These are phyloP conservation scores for Urochloa ruziziensis DNA, from an alignment of 176 grass and related monocot genomes.

Conservation along the genomic window DNA sequence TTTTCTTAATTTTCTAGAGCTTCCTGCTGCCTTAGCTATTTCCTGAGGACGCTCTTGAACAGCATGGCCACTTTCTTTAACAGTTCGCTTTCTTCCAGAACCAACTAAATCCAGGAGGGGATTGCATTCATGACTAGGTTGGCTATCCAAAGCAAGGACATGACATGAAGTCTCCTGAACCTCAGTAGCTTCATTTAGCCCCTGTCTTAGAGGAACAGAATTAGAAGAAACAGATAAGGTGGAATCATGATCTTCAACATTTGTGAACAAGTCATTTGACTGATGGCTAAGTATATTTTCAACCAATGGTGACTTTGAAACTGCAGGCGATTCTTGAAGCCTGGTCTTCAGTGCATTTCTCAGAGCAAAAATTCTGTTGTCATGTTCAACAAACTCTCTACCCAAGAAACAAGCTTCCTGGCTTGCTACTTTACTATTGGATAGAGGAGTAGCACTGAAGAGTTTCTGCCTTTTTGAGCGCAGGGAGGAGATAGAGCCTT, in stretches of 20 bases:
- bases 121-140: conserved; percentile 27
- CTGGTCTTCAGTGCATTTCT: conserved; percentile 34
- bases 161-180: conserved; percentile 16
- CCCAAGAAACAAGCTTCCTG: conserved; percentile 34
- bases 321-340: conserved; percentile 36
- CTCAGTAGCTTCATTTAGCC: conserved; percentile 17
- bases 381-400: conserved; percentile 47
- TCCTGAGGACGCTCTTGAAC: conserved; percentile 40
- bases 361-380: conserved; percentile 57
- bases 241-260: conserved; percentile 12
- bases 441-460: conserved; percentile 35
- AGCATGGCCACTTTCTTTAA: conserved; percentile 20
- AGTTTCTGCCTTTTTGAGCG: conserved; percentile 45
- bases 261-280: conserved; percentile 14
- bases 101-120: conserved; percentile 46
- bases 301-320: neutral
- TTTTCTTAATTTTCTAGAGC: conserved; percentile 32
- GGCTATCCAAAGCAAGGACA: conserved; percentile 26
- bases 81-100: conserved; percentile 56
- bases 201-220: conserved; percentile 24
- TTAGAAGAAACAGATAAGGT: conserved; percentile 19
- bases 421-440: conserved; percentile 14
- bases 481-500: conserved; percentile 57
- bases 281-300: conserved; percentile 34
- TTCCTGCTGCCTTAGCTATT: conserved; percentile 40